A percentile compares a stretch with the other conserved stretches of the same genome.
Evolutionary conservation across 768 basidiomycete species (phyloP).

Genomic region (Leccinum truebloodii): DNA sequence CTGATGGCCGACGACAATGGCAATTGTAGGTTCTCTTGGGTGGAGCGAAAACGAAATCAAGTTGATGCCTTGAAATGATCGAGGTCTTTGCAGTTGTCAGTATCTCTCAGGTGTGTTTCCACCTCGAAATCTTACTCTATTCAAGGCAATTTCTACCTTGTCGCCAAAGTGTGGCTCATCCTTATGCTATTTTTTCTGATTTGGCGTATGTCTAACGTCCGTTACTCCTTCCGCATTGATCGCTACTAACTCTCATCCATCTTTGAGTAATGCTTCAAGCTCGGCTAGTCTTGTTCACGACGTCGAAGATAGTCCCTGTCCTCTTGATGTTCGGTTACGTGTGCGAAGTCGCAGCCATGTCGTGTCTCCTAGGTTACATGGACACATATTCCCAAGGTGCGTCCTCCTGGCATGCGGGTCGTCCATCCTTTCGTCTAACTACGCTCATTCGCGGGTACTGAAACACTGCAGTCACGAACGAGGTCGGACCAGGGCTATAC

Average conservation of each 20-base stretch:
- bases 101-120: not conserved
- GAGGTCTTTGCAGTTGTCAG: constrained; percentile 8
- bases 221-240: not conserved
- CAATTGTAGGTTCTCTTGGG: constrained; percentile 17
- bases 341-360: constrained; percentile 12
- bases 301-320: constrained; percentile 5
- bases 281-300: constrained; percentile 7
- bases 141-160: constrained; percentile 10
- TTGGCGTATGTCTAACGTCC: constrained; percentile 1
- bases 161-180: constrained; percentile 4
- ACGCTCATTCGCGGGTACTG: not conserved
- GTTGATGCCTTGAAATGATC: not conserved
- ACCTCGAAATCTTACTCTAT: not conserved
- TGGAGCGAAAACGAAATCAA: not conserved
- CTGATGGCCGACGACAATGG: no score
- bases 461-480: constrained; percentile 7
- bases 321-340: constrained; percentile 12
- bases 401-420: not conserved
- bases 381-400: constrained; percentile 5
- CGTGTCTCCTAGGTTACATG: constrained; percentile 1
- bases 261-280: constrained; percentile 16
- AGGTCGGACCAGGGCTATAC: constrained; percentile 4
- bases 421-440: not conserved
- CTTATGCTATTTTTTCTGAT: constrained; percentile 4
- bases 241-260: not conserved